phyloP scores from a whole-genome alignment of 2,329 filamentous ascomycete species.

The Zasmidium citrigriseum region DNA sequence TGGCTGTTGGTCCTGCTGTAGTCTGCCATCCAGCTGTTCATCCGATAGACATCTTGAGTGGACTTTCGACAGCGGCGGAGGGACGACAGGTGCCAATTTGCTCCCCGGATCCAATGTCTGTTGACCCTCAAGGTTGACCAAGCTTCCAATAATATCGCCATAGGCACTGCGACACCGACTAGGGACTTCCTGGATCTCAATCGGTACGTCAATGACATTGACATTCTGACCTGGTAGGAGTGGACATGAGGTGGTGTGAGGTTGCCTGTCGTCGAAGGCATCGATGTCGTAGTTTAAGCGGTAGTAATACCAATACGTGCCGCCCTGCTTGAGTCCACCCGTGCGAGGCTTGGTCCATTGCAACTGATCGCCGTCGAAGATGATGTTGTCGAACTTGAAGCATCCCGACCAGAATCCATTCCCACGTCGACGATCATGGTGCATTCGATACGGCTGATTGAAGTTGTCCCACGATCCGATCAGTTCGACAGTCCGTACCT shows the following conservation, averaged over 20 bases:
- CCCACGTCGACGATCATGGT: conserved; percentile 74
- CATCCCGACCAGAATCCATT: conserved; percentile 82
- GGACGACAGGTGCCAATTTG: conserved; percentile 28
- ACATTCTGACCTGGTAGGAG: conserved; percentile 84
- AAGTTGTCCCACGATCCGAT: conserved; percentile 98
- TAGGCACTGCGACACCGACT: conserved; percentile 33
- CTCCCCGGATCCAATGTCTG: conserved; percentile 32
- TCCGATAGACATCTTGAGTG: conserved; percentile 34
- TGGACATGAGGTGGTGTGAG: conserved; percentile 77
- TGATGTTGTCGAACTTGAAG: conserved; percentile 79
- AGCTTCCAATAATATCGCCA: conserved; percentile 27
- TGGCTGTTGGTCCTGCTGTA: conserved; percentile 19
- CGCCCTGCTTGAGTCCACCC: conserved; percentile 87
- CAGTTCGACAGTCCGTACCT: conserved; percentile 71
- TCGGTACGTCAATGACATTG: conserved; percentile 80
- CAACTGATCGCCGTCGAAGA: conserved; percentile 70
- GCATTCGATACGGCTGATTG: conserved; percentile 73
- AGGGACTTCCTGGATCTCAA: conserved; percentile 50
- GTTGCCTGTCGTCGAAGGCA: conserved; percentile 69
- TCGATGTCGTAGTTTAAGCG: conserved; percentile 78
- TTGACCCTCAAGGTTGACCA: conserved; percentile 14
- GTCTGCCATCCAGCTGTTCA: conserved; percentile 28
- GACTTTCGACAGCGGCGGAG: conserved; percentile 33
- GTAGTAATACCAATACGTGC: conserved; percentile 97
- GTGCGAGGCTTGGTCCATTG: conserved; percentile 59